Evolutionary conservation across 306 rosid species (phyloP).

Genomic region (Glycyrrhiza uralensis): DNA sequence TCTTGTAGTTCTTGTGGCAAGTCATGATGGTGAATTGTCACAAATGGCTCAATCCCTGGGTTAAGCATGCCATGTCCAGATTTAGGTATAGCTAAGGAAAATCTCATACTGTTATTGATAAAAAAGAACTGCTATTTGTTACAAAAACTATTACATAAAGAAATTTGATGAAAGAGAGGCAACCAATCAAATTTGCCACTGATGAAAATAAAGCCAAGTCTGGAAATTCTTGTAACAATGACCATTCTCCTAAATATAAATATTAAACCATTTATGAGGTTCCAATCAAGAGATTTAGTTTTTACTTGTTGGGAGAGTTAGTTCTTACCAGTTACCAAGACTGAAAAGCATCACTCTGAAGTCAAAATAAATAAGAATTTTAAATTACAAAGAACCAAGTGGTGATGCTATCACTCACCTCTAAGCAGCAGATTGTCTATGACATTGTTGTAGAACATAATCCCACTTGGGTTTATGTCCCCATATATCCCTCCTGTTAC

Average conservation of each 20-base stretch:
- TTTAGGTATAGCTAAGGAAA: background rate
- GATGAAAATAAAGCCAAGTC: background rate
- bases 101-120: background rate
- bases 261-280: background rate
- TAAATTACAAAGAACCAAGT: background rate
- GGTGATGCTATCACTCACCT: constrained; percentile 34
- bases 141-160: background rate
- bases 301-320: background rate
- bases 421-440: constrained; percentile 48
- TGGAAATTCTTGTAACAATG: too few relatives aligned
- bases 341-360: background rate
- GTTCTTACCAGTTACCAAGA: background rate
- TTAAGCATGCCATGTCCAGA: constrained; percentile 14
- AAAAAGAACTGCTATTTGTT: background rate
- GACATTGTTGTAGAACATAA: constrained; percentile 54
- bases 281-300: background rate
- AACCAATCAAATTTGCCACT: background rate
- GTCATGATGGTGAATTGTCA: constrained; percentile 57
- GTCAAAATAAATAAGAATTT: background rate
- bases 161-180: background rate
- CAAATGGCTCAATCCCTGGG: constrained; percentile 60
- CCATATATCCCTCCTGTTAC: constrained; percentile 58
- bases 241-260: too few relatives aligned
- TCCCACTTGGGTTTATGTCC: constrained; percentile 44
- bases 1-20: constrained; percentile 49